Base-by-base conservation (phyloP, 805 yeast species). In the Starmerella scarabaei region DNA sequence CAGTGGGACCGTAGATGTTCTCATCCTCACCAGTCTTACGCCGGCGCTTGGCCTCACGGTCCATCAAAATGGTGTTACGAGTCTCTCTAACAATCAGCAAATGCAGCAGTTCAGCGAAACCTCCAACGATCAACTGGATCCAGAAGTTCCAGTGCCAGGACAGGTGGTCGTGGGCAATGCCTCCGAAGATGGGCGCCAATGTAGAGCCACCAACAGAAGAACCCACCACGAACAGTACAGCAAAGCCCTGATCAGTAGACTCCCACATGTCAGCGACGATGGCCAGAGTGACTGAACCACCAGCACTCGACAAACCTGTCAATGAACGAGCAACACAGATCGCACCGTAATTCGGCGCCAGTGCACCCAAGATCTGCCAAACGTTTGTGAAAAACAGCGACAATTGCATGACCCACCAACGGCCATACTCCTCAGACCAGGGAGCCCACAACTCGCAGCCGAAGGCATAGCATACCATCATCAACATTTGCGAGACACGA, bases 121-220 rank as follows among this genome's bases (percentile, higher is more conserved):
- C 78, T 48, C 73, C 73, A 47, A 72, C 61, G 20, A 77, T 75
- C 15, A 69, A 60, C 44, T 72, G 57, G 16, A 73, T 65, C 66
- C 73, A 72, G 53, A 77, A 72, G 37, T 68, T 68, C 83, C 83
- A 77, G 50, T 75, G 63, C 83, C 83, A 77, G 32, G 60, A 53
- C 21, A 61, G 53, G 34, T 67, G 54, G 29, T 72, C 65, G 9
- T 69, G 71, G 19, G 73, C 61, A 50, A 68, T 77, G 2, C 81
- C 78, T 3, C 77, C 62, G 16, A 67, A 59, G 6, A 63, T 48
- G 1, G 67, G 67, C 0, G 66, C 66, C 17, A 71, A 55, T 2
- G 67, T 57, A 1, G 75, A 73, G 9, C 77, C 77, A 30, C 67
- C 60, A 27, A 68, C 71, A 0, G 73, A 69, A 35, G 69, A 73